Evolutionary conservation across 148 eudicot species (phyloP), one percentile per base, ranked within the genome.

Genomic region (Agrostemma githago): DNA sequence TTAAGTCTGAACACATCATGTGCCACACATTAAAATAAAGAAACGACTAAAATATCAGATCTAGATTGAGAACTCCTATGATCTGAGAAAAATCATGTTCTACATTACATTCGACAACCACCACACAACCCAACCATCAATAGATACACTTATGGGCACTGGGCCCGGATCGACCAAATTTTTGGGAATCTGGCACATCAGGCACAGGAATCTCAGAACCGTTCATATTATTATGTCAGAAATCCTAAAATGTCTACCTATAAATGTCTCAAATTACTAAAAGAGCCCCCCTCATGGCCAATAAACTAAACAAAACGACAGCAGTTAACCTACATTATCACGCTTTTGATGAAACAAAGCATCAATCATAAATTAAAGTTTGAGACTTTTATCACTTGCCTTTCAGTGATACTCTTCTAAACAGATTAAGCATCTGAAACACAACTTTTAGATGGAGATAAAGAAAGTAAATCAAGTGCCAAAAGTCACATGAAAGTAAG

Each of bases 1-100:
- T 20, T 26, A 80, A 65, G 72, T 58, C 76, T 76, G 76, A 43
- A 70, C 56, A 80, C 54, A 80, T 48, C 83, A 80, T 80, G 83
- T 80, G 83, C 83, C 26, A 20, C 42, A 72, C 69, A 66, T 57
- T 76, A 70, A 48, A 70, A 19, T 10, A 57, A 72, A 39, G 9
- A 66, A 59, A 58, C 57, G 74, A 72, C 39, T 57, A 60, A 72
- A 67, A 34, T 26, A 57, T 51, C 57, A 68, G 80, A 80, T 80
- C 79, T 61, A 62, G 34, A 68, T 11, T 58, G 43, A 72, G 60
- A 72, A 26, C 64, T 46, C 76, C 68, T 40, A 76, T 76, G 76
- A 71, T 68, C 57, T 67, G 60, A 72, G 74, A 72, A 72, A 43
- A 66, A 76, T 72, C 44, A 80, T 76, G 73, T 65, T 54, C 38